Percentiles rank a stretch among this genome's conserved stretches.
Evolutionary conservation across 2,329 filamentous ascomycete genomes (phyloP).

Genomic region (Aspergillus intermedius): DNA sequence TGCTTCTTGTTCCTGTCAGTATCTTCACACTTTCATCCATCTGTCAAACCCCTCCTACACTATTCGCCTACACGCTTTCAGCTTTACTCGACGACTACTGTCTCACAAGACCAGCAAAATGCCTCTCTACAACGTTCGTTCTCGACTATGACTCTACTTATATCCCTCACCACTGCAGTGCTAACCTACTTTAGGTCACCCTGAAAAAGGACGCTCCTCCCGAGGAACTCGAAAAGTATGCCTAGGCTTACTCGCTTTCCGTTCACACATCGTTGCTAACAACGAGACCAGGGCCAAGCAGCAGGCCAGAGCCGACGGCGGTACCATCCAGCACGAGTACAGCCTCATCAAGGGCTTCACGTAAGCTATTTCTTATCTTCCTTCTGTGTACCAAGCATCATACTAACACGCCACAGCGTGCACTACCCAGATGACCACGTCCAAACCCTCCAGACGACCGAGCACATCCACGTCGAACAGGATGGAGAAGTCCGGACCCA

Average conservation of each 20-base stretch:
- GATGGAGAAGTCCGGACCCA: slow-evolving; percentile 67
- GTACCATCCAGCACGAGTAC: slow-evolving; percentile 78
- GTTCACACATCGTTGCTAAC: slow-evolving; percentile 7
- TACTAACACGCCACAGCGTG: slow-evolving; percentile 50
- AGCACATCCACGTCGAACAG: slow-evolving; percentile 71
- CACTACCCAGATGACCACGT: slow-evolving; percentile 63
- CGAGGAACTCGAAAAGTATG: slow-evolving; percentile 61
- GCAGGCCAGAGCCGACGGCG: slow-evolving; percentile 66
- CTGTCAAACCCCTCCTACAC: neutral
- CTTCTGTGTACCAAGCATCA: neutral
- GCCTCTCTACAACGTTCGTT: slow-evolving; percentile 36
- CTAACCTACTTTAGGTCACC: slow-evolving; percentile 56
- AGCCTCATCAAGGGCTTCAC: slow-evolving; percentile 85
- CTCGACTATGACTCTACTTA: neutral
- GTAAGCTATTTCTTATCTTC: slow-evolving; percentile 49
- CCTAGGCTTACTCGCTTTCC: slow-evolving; percentile 17
- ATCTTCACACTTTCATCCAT: neutral
- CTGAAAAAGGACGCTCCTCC: slow-evolving; percentile 63
- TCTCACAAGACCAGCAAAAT: slow-evolving; percentile 18
- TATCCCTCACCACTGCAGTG: neutral
- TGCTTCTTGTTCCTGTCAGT: neutral
- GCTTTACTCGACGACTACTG: neutral
- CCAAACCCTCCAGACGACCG: slow-evolving; percentile 58
- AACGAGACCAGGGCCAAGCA: slow-evolving; percentile 61
- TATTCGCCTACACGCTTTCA: neutral